A percentile compares a stretch with the other conserved stretches of the same genome.
phyloP scores from a whole-genome alignment of 345 rosid genomes.

The Hibiscus mutabilis region DNA sequence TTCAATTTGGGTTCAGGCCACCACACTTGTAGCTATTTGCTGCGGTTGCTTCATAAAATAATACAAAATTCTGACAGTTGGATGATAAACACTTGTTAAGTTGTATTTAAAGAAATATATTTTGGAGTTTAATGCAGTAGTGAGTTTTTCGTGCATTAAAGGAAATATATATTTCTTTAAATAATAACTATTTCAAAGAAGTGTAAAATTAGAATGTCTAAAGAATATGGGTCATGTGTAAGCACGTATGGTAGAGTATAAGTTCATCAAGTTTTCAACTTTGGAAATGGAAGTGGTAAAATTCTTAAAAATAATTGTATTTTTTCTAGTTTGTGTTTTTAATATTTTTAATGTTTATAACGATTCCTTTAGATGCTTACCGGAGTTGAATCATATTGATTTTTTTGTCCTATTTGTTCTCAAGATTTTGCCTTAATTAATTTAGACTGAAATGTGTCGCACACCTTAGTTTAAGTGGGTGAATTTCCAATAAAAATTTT shows the following conservation, averaged over 20 bases:
- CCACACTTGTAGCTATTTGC: slow-evolving; percentile 11
- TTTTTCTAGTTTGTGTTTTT: not conserved
- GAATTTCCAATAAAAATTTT: too few relatives aligned
- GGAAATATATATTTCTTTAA: slow-evolving; percentile 1
- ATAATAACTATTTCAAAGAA: not conserved
- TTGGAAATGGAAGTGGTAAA: not conserved
- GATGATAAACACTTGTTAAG: not conserved
- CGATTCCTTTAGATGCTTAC: too few relatives aligned
- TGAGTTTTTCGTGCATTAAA: not conserved
- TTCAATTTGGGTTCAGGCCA: slow-evolving; percentile 16
- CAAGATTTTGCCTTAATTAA: too few relatives aligned
- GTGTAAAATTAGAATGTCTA: not conserved
- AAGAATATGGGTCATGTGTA: not conserved
- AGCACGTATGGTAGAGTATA: not conserved
- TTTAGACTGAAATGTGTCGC: too few relatives aligned
- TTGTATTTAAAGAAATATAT: slow-evolving; percentile 6
- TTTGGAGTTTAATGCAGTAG: not conserved
- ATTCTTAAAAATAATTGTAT: not conserved
- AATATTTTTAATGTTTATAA: too few relatives aligned
- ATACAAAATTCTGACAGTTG: not conserved
- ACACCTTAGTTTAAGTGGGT: too few relatives aligned
- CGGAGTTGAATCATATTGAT: not conserved
- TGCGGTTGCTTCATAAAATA: not conserved
- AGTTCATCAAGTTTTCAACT: not conserved
- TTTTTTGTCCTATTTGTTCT: too few relatives aligned